Evolutionary conservation across 768 basidiomycete species (phyloP), one percentile per base, ranked within the genome.

Genomic region (Coprinopsis sp.): DNA sequence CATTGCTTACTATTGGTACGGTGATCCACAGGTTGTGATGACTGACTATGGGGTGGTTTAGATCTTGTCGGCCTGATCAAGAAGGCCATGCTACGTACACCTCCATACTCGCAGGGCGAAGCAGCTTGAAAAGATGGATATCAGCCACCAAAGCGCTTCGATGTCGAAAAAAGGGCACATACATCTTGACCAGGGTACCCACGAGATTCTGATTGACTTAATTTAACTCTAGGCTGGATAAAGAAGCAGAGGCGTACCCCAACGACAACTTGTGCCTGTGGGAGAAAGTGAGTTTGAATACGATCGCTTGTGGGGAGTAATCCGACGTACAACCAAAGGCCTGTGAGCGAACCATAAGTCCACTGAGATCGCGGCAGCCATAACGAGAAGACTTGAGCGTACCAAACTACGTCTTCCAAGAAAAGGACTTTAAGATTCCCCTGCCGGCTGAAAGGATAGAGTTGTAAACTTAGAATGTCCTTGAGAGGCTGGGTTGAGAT

Each of bases 161-260:
- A 14, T 36, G 21, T 36, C 29, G 40, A 11, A 3, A 22, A 27
- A 33, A 45, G 1, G 14, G 40, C 10, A 64, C 77, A 37, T 46
- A 81, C 80, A 65, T 57, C 64, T 79, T 79, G 29, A 82, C 81
- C n/a, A 78, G 61, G 3, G 67, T 66, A 2, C 75, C 81, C 19
- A 76, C 71, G 11, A 57, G 37, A 37, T 33, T 46, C 50, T 63
- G 38, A 22, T 40, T n/a, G 18, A 34, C 29, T 31, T 25, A 30
- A 34, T 55, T 19, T 50, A 39, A 41, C 34, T 30, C 28, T 31
- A 13, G 3, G 13, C 30, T 23, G 19, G 36, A 28, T 7, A 14
- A 6, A 22, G 18, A 12, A 40, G 22, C 19, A 47, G 6, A 21
- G 28, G 53, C 64, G 52, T 44, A 73, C 74, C 18, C 62, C 52